Conservation (phyloP, 257 asterid species). For the Solanum ossicruentum region DNA sequence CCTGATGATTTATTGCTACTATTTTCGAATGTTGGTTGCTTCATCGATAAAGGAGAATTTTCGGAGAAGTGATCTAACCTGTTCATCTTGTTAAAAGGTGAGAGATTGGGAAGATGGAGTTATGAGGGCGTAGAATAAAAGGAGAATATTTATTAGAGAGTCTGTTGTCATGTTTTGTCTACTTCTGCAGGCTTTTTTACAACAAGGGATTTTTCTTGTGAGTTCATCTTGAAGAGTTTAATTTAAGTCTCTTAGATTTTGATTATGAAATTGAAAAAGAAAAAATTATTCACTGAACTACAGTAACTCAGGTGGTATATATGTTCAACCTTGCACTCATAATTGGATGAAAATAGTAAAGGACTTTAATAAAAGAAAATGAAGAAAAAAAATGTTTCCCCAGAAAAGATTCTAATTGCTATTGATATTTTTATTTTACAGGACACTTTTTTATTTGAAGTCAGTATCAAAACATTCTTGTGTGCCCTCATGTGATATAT, state of each 20-base stretch:
- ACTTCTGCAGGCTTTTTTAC: not conserved
- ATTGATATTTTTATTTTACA: not conserved
- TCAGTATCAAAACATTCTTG: conserved; percentile 24
- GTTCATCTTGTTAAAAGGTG: not conserved
- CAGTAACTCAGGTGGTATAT: not conserved
- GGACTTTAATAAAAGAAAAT: not conserved
- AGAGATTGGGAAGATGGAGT: not conserved
- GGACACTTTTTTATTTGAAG: conserved; percentile 6
- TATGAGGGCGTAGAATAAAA: no score
- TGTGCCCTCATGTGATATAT: not conserved
- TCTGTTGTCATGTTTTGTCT: not conserved
- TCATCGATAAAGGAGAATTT: conserved; percentile 5
- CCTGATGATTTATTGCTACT: not conserved
- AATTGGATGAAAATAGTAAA: conserved; percentile 1
- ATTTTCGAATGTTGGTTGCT: not conserved
- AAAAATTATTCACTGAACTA: no score
- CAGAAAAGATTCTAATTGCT: not conserved
- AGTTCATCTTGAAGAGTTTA: not conserved
- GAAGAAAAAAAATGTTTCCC: not conserved
- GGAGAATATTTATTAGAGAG: not conserved
- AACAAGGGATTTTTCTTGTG: not conserved
- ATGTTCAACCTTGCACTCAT: conserved; percentile 24
- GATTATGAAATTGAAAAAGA: conserved; percentile 1
- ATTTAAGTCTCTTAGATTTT: conserved; percentile 16
- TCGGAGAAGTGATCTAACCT: not conserved